phyloP scores from a whole-genome alignment of 2,329 filamentous ascomycete species.

The Pseudogymnoascus sp. region DNA sequence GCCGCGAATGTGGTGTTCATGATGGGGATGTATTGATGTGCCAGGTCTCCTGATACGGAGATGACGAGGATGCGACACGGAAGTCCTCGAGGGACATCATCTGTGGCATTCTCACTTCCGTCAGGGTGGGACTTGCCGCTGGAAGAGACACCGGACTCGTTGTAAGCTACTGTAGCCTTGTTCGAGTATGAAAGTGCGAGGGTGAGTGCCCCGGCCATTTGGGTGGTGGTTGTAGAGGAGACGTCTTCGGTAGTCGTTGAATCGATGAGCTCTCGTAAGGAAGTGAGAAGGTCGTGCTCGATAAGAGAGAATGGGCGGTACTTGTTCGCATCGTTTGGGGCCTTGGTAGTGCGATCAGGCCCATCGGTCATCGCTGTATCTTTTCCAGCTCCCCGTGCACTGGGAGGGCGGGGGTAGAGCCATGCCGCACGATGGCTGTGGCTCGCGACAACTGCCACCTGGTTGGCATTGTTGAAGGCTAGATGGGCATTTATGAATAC shows the following conservation, averaged over 20 bases:
- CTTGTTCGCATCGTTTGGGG: slow-evolving; percentile 60
- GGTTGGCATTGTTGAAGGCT: slow-evolving; percentile 86
- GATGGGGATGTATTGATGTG: slow-evolving; percentile 89
- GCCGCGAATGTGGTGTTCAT: slow-evolving; percentile 99
- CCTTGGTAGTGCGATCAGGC: slow-evolving; percentile 24
- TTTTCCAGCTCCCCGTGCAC: slow-evolving; percentile 29
- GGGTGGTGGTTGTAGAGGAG: slow-evolving; percentile 63
- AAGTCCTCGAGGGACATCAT: slow-evolving; percentile 40
- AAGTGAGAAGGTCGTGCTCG: slow-evolving; percentile 69
- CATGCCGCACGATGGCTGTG: slow-evolving; percentile 81
- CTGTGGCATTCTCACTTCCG: slow-evolving; percentile 20
- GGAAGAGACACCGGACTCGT: slow-evolving; percentile 30
- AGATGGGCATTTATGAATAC: slow-evolving; percentile 97
- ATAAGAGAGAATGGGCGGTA: slow-evolving; percentile 87
- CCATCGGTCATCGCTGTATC: slow-evolving; percentile 52
- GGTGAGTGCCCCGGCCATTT: slow-evolving; percentile 84
- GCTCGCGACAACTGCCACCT: slow-evolving; percentile 83
- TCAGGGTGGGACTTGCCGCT: slow-evolving; percentile 16
- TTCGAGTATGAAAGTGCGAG: slow-evolving; percentile 87
- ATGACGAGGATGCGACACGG: slow-evolving; percentile 82
- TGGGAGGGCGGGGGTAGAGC: slow-evolving; percentile 63
- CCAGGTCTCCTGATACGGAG: slow-evolving; percentile 77
- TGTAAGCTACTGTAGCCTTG: slow-evolving; percentile 42
- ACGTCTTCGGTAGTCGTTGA: slow-evolving; percentile 59
- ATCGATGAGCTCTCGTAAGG: slow-evolving; percentile 64